Conservation (phyloP, 176 grass and related monocot species). For the Saccharum officinarum region DNA sequence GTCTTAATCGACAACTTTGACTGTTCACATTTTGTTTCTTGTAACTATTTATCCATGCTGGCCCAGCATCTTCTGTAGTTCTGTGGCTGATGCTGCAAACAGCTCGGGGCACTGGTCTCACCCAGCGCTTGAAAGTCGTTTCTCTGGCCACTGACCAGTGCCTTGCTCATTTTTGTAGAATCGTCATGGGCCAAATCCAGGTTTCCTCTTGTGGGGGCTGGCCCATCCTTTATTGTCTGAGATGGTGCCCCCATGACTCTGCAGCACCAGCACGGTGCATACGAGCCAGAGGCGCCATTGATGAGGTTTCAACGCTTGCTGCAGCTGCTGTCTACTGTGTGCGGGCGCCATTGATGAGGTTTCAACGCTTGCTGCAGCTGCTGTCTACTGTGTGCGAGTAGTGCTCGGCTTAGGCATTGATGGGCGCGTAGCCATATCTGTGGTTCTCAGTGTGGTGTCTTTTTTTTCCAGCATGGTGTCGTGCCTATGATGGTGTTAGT, state of each 20-base stretch:
- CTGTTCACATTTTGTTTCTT: conserved; percentile 39
- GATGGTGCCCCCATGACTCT: conserved; percentile 3
- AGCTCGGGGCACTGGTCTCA: conserved; percentile 14
- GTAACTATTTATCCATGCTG: conserved; percentile 37
- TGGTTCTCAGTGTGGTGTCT: conserved; percentile 1
- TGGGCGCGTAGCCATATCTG: conserved; percentile 27
- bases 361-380: conserved; percentile 13
- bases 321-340: not conserved
- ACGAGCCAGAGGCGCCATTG: conserved; percentile 37
- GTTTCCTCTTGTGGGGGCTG: conserved; percentile 49
- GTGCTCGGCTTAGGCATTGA: conserved; percentile 23
- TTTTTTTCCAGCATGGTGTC: not conserved
- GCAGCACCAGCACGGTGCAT: conserved; percentile 27
- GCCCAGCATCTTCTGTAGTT: conserved; percentile 8
- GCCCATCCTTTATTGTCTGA: conserved; percentile 34
- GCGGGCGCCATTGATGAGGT: conserved; percentile 43
- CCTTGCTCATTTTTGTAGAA: conserved; percentile 33
- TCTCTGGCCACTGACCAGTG: conserved; percentile 36
- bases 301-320: conserved; percentile 37
- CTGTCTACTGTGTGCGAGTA: conserved; percentile 12
- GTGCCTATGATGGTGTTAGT: too few species aligned
- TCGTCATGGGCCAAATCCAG: conserved; percentile 42
- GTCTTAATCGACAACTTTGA: conserved; percentile 23
- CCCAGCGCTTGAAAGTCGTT: conserved; percentile 35
- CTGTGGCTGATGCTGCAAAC: conserved; percentile 2